Evolutionary conservation across 495 filamentous ascomycete genomes (phyloP).

Genomic region (Xylaria cubensis): DNA sequence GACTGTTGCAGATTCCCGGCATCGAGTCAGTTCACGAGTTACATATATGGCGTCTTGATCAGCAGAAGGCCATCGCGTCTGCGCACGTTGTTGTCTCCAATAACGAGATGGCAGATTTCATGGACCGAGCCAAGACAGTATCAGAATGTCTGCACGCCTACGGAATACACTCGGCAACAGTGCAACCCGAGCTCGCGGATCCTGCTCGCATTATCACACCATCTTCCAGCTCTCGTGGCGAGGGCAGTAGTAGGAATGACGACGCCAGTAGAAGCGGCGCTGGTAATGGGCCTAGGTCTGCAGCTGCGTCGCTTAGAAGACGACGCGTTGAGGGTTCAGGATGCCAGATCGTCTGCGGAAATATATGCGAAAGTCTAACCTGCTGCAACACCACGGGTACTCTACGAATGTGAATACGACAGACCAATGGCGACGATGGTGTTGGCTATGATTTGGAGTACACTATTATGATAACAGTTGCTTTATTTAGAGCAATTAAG

Average conservation of each 20-base stretch:
- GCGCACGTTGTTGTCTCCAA: conserved; percentile 82
- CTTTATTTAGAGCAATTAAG: background rate
- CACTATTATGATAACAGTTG: background rate
- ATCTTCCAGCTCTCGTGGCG: background rate
- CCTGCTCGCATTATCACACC: background rate
- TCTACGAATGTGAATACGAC: conserved; percentile 29
- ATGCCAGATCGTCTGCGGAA: conserved; percentile 44
- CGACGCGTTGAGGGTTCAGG: conserved; percentile 31
- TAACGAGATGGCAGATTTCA: conserved; percentile 68
- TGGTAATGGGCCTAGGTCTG: conserved; percentile 1
- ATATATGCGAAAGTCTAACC: conserved; percentile 41
- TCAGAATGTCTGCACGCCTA: conserved; percentile 87
- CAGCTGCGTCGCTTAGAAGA: conserved; percentile 37
- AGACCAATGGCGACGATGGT: background rate
- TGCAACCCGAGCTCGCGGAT: conserved; percentile 76
- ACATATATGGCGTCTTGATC: conserved; percentile 91
- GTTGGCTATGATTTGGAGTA: background rate
- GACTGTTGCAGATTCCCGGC: conserved; percentile 65
- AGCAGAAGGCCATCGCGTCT: conserved; percentile 86
- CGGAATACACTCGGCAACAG: conserved; percentile 89
- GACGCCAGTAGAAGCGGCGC: conserved; percentile 1
- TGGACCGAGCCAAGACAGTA: conserved; percentile 76
- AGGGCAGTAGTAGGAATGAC: background rate
- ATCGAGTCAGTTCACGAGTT: conserved; percentile 86
- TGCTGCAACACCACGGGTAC: conserved; percentile 35